These are phyloP conservation scores for Leishmania turanica DNA, from an alignment of 208 protist genomes.

Conservation along the genomic window DNA sequence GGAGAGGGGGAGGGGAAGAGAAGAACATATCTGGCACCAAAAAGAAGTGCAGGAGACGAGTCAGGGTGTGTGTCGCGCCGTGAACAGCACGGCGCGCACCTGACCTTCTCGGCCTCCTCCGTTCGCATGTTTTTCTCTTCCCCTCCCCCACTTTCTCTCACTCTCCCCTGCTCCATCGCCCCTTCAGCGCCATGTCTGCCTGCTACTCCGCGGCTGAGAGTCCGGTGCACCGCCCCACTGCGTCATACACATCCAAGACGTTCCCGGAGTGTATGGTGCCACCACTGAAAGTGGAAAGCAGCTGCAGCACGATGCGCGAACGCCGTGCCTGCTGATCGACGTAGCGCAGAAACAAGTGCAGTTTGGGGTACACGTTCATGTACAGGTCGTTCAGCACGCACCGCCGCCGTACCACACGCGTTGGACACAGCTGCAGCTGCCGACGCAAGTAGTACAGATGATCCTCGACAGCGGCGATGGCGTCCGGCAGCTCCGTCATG, in stretches of 20 bases:
- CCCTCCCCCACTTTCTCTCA: background rate
- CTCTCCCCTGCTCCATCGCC: background rate
- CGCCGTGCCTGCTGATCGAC: slow-evolving; percentile 45
- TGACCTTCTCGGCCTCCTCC: background rate
- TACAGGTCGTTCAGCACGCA: slow-evolving; percentile 72
- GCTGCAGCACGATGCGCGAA: slow-evolving; percentile 46
- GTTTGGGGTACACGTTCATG: slow-evolving; percentile 71
- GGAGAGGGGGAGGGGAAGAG: background rate
- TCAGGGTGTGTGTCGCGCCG: background rate
- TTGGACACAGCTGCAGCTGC: slow-evolving; percentile 56
- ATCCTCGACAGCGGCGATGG: slow-evolving; percentile 47
- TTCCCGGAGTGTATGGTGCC: slow-evolving; percentile 64
- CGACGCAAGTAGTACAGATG: slow-evolving; percentile 49
- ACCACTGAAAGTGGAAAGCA: slow-evolving; percentile 41
- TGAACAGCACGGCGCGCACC: background rate
- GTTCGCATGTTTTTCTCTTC: background rate
- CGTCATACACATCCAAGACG: slow-evolving; percentile 61
- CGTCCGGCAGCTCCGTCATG: slow-evolving; percentile 51
- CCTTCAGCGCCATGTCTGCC: background rate
- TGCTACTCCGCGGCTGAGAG: background rate
- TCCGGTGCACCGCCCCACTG: slow-evolving; percentile 45
- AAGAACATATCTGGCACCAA: background rate
- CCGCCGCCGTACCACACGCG: slow-evolving; percentile 41
- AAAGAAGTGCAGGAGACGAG: background rate
- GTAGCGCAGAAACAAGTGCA: slow-evolving; percentile 63